These are phyloP conservation scores for Auricularia heimuer DNA, from an alignment of 768 basidiomycete genomes.

Conservation along the genomic window DNA sequence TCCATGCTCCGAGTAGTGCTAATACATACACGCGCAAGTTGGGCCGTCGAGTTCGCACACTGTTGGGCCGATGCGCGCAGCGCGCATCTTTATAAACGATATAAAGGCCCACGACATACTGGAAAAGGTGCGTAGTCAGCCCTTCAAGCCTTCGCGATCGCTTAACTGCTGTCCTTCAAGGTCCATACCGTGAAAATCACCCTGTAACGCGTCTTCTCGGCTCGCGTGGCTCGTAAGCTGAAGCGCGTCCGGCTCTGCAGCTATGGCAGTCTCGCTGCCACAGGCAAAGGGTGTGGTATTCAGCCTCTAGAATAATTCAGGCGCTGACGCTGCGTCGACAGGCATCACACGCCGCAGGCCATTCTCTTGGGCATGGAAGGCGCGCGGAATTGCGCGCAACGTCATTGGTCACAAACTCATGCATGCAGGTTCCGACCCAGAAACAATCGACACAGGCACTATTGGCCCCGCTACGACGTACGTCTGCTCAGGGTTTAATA, in stretches of 20 bases:
- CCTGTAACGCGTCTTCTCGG: slow-evolving; percentile 37
- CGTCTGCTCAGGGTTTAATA: background rate
- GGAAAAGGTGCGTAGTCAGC: slow-evolving; percentile 41
- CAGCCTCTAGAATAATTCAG: background rate
- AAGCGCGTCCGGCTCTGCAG: slow-evolving; percentile 24
- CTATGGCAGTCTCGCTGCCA: slow-evolving; percentile 90
- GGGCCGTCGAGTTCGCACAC: slow-evolving; percentile 58
- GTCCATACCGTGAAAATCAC: slow-evolving; percentile 77
- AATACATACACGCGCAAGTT: slow-evolving; percentile 41
- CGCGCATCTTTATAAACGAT: slow-evolving; percentile 77
- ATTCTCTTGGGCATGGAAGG: slow-evolving; percentile 75
- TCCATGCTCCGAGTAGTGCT: slow-evolving; percentile 13
- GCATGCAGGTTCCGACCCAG: slow-evolving; percentile 66
- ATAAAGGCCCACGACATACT: slow-evolving; percentile 57
- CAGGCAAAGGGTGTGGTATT: slow-evolving; percentile 66
- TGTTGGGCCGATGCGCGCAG: slow-evolving; percentile 84
- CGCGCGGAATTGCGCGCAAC: slow-evolving; percentile 4
- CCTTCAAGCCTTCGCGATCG: background rate
- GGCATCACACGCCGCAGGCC: slow-evolving; percentile 82
- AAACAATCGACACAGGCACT: slow-evolving; percentile 83
- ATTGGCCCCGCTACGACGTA: slow-evolving; percentile 58
- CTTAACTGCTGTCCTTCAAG: slow-evolving; percentile 24
- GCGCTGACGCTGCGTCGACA: slow-evolving; percentile 18
- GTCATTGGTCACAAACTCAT: background rate
- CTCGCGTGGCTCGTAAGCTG: slow-evolving; percentile 2